These are phyloP conservation scores for Xylaria sp. DNA, from an alignment of 2,329 filamentous ascomycete genomes.

Conservation along the genomic window DNA sequence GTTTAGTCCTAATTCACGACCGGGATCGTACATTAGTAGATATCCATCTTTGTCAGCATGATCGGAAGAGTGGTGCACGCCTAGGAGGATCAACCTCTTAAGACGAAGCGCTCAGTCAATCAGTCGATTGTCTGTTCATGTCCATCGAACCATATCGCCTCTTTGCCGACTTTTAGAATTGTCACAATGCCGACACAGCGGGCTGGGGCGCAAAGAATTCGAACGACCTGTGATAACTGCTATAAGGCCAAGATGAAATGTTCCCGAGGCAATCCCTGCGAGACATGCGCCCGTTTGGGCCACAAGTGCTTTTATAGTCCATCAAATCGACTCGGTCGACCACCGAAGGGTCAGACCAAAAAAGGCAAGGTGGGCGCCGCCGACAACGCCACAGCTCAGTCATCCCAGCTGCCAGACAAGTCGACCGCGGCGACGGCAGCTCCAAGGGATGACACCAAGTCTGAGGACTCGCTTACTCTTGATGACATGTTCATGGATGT, in stretches of 20 bases:
- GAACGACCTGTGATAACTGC: conserved; percentile 13
- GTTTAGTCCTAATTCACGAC: not conserved
- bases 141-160: conserved; percentile 5
- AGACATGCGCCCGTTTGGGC: conserved; percentile 12
- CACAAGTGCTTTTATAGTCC: conserved; percentile 11
- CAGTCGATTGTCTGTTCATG: conserved; percentile 10
- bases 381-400: not conserved
- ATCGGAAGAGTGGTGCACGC: not conserved
- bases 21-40: conserved; percentile 15
- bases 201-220: conserved; percentile 8
- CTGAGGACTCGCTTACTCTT: conserved; percentile 9
- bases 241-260: conserved; percentile 15
- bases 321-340: conserved; percentile 15
- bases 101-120: conserved; percentile 7
- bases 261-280: conserved; percentile 15
- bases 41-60: conserved; percentile 8
- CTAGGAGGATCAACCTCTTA: not conserved
- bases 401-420: not conserved
- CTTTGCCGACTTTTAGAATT: not conserved
- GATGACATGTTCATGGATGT: conserved; percentile 23
- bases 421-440: not conserved
- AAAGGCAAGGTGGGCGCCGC: conserved; percentile 5
- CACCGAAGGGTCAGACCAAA: conserved; percentile 14
- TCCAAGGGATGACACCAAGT: not conserved
- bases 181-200: conserved; percentile 13